Evolutionary conservation across 2,329 filamentous ascomycete species (phyloP).

Genomic region (Calycina herbarum): DNA sequence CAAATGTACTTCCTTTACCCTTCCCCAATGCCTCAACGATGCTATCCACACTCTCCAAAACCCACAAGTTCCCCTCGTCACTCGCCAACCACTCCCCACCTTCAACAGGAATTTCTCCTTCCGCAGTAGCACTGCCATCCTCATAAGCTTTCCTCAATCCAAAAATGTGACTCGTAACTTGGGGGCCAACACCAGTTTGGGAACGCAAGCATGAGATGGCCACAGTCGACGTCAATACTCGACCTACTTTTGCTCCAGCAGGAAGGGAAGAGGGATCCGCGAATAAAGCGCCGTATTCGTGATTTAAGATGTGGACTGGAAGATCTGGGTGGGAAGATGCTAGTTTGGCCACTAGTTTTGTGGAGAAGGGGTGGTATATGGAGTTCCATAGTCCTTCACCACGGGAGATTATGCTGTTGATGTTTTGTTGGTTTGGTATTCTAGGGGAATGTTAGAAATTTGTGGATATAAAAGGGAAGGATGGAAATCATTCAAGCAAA

Average conservation of each 20-base stretch:
- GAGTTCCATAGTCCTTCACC: slow-evolving; percentile 72
- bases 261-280: slow-evolving; percentile 59
- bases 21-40: slow-evolving; percentile 55
- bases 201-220: slow-evolving; percentile 74
- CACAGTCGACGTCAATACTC: slow-evolving; percentile 71
- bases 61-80: slow-evolving; percentile 65
- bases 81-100: slow-evolving; percentile 61
- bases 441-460: slow-evolving; percentile 46
- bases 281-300: slow-evolving; percentile 73
- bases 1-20: slow-evolving; percentile 54
- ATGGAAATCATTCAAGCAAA: not conserved
- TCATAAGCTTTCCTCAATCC: slow-evolving; percentile 74
- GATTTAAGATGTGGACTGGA: slow-evolving; percentile 74
- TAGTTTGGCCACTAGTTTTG: slow-evolving; percentile 69
- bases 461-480: not conserved
- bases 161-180: slow-evolving; percentile 80
- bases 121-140: slow-evolving; percentile 57
- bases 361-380: slow-evolving; percentile 73
- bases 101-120: slow-evolving; percentile 48
- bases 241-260: slow-evolving; percentile 56
- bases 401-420: slow-evolving; percentile 54
- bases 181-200: slow-evolving; percentile 79
- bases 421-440: slow-evolving; percentile 43
- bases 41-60: slow-evolving; percentile 60
- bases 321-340: slow-evolving; percentile 77